phyloP scores from a whole-genome alignment of 2,329 filamentous ascomycete species.

The Lachnellula suecica region DNA sequence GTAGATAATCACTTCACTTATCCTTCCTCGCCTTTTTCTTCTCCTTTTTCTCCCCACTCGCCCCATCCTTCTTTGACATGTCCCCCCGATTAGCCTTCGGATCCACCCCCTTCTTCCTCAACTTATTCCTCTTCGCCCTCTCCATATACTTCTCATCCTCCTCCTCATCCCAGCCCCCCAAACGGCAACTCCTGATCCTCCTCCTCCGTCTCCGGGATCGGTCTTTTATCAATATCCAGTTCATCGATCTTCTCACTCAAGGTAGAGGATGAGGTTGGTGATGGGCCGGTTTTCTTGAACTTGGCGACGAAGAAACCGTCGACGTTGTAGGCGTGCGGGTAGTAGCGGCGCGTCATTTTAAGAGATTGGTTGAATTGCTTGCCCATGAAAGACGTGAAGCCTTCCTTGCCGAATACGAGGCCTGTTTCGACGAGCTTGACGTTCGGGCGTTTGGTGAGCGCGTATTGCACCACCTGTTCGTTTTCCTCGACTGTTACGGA shows the following conservation, averaged over 20 bases:
- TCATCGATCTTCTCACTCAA: slow-evolving; percentile 37
- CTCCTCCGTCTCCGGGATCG: slow-evolving; percentile 39
- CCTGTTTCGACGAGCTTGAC: slow-evolving; percentile 91
- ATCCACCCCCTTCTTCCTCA: slow-evolving; percentile 73
- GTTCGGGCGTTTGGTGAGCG: slow-evolving; percentile 86
- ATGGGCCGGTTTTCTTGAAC: slow-evolving; percentile 87
- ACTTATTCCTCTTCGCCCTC: slow-evolving; percentile 69
- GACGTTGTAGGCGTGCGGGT: slow-evolving; percentile 90
- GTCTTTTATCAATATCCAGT: slow-evolving; percentile 65
- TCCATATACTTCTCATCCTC: slow-evolving; percentile 72
- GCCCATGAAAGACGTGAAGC: slow-evolving; percentile 86
- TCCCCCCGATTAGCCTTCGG: slow-evolving; percentile 54
- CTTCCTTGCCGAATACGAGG: slow-evolving; percentile 85
- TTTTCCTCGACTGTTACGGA: slow-evolving; percentile 93
- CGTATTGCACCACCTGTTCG: slow-evolving; percentile 92
- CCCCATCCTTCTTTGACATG: slow-evolving; percentile 16
- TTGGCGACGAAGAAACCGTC: slow-evolving; percentile 99
- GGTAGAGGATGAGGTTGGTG: slow-evolving; percentile 50
- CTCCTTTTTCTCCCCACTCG: slow-evolving; percentile 3
- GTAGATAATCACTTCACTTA: no score
- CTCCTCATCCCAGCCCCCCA: slow-evolving; percentile 72
- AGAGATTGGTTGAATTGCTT: slow-evolving; percentile 88
- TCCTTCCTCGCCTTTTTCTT: not conserved
- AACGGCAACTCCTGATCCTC: slow-evolving; percentile 54
- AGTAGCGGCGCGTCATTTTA: slow-evolving; percentile 81